Evolutionary conservation across 2,329 filamentous ascomycete species (phyloP), one percentile per base, ranked within the genome.

Genomic region (Colletotrichum tropicale): DNA sequence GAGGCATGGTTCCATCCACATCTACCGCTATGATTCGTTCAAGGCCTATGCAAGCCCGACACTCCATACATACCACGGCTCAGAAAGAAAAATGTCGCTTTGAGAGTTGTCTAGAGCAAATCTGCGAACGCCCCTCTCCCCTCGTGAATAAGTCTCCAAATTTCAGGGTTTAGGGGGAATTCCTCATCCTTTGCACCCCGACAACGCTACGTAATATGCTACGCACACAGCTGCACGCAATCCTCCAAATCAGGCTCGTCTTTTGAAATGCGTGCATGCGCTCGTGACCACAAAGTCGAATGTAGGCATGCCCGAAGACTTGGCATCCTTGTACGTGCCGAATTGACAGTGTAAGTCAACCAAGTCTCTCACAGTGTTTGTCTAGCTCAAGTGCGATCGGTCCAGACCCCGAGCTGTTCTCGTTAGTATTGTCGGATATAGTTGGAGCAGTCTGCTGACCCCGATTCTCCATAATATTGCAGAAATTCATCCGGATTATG

Each of bases 291-390:
- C 15, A 7, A n/a, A 13, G 26, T 15, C 16, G 15, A 61, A 26
- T 74, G 74, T 66, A 66, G 58, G 34, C 28, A 52, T 74, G 74
- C 74, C 71, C 71, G 18, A 76, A 7, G 43, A 13, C 73, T 74
- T 58, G 69, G 69, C 70, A 16, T 10, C 26, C 32, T 24, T 32
- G 26, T 28, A 28, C 24, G 10, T 52, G 34, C 26, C 43, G 43
- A 36, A 16, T 60, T n/a, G 43, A 68, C 70, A 75, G 73, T 75
- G 70, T 34, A 32, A 48, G 56, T 56, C 30, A n/a, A 58, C 9
- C 10, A 21, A 5, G 15, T 34, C 24, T 67, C 64, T 67, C 43
- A 75, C 73, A 72, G 69, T 75, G 73, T 75, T 75, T 75, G 69
- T 21, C 64, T 30, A 26, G 36, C 43, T 12, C 12, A 21, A 52